These are phyloP conservation scores for Fusarium citri DNA, from an alignment of 2,329 filamentous ascomycete genomes.

Conservation along the genomic window DNA sequence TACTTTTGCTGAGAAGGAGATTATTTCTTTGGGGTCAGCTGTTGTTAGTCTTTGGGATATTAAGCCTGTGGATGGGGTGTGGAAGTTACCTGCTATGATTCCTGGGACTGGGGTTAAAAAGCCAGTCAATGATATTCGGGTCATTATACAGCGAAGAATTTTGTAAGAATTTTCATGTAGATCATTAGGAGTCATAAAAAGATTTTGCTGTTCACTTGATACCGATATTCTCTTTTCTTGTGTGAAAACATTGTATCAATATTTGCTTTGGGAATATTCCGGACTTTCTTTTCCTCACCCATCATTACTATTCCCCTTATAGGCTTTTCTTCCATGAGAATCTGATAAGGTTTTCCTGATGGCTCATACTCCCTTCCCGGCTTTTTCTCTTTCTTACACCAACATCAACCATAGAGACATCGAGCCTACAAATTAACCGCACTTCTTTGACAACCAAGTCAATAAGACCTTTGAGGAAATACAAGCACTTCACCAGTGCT, in stretches of 20 bases:
- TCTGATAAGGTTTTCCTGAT: neutral
- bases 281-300: neutral
- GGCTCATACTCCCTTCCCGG: neutral
- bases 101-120: slow-evolving; percentile 31
- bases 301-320: neutral
- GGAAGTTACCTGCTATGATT: slow-evolving; percentile 27
- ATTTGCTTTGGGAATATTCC: neutral
- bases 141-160: slow-evolving; percentile 31
- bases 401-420: neutral
- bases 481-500: neutral
- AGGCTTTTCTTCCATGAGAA: neutral
- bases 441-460: neutral
- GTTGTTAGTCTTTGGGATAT: slow-evolving; percentile 36
- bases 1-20: slow-evolving; percentile 44
- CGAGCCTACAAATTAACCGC: neutral
- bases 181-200: neutral
- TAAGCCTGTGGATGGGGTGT: slow-evolving; percentile 8
- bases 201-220: neutral
- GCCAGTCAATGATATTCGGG: slow-evolving; percentile 28
- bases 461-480: neutral
- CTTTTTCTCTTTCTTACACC: neutral
- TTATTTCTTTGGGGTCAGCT: slow-evolving; percentile 29
- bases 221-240: too few relatives aligned
- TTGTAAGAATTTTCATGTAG: neutral
- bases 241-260: too few relatives aligned